phyloP scores from a whole-genome alignment of 1,139 yeast species.

The Blastobotrys arbuscula region DNA sequence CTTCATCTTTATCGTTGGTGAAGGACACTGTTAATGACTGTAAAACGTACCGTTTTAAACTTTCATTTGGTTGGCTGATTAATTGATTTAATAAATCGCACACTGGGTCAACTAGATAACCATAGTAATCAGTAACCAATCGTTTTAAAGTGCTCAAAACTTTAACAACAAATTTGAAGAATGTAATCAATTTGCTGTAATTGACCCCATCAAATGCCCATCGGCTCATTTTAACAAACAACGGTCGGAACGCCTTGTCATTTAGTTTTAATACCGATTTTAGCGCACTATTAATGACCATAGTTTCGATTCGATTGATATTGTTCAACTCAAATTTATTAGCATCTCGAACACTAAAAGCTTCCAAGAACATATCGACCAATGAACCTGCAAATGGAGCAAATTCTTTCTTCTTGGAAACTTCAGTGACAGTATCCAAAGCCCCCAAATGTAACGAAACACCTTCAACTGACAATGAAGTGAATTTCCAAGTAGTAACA shows the following conservation, averaged over 20 bases:
- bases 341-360: conserved; percentile 49
- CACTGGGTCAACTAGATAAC: conserved; percentile 75
- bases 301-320: conserved; percentile 71
- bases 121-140: conserved; percentile 80
- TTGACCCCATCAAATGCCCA: conserved; percentile 92
- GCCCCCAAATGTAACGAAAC: conserved; percentile 66
- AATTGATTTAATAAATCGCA: conserved; percentile 42
- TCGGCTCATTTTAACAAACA: conserved; percentile 79
- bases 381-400: conserved; percentile 63
- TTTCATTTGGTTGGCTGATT: conserved; percentile 32
- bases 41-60: conserved; percentile 62
- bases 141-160: conserved; percentile 79
- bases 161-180: conserved; percentile 81
- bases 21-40: conserved; percentile 72
- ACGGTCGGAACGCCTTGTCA: conserved; percentile 88
- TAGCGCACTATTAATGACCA: conserved; percentile 69
- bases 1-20: conserved; percentile 76
- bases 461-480: conserved; percentile 42
- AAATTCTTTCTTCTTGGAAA: conserved; percentile 68
- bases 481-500: conserved; percentile 59
- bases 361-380: conserved; percentile 61
- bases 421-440: conserved; percentile 59
- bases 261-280: conserved; percentile 81
- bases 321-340: conserved; percentile 70
- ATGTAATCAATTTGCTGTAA: conserved; percentile 41